Percentiles rank a stretch among this genome's conserved stretches.
phyloP scores from a whole-genome alignment of 176 grass and related monocot genomes.

The Zoysia pacifica region DNA sequence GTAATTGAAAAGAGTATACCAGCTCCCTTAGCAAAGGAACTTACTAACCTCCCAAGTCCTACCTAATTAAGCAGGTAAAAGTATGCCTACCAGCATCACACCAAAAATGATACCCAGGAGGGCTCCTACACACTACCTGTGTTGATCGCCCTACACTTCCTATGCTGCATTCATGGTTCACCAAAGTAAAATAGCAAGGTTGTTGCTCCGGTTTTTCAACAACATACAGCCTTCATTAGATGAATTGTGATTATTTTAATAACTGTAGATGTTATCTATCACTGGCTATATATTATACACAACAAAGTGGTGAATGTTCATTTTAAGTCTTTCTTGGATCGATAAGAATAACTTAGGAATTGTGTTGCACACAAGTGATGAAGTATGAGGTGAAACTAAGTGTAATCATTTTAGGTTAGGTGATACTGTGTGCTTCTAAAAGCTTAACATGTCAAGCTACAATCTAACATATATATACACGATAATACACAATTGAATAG shows the following conservation, averaged over 20 bases:
- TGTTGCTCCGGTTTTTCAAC: constrained; percentile 23
- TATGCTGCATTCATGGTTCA: neutral
- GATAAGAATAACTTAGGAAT: neutral
- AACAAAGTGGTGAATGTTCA: neutral
- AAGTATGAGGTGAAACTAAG: neutral
- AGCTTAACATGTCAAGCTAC: neutral
- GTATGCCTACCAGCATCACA: constrained; percentile 39
- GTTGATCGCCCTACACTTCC: neutral
- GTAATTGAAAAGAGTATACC: too few relatives aligned
- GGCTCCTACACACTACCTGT: constrained; percentile 21
- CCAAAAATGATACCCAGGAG: constrained; percentile 13
- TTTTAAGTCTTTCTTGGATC: neutral
- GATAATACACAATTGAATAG: neutral
- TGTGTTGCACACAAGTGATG: neutral
- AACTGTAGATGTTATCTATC: neutral
- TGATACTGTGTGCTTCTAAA: neutral
- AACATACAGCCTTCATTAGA: neutral
- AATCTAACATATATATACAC: neutral
- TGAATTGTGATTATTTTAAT: neutral
- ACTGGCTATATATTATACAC: neutral
- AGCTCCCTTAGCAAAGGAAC: neutral
- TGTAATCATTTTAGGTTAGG: neutral
- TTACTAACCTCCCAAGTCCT: constrained; percentile 9
- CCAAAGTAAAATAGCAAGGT: constrained; percentile 4
- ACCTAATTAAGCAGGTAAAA: constrained; percentile 41